Base-by-base conservation (phyloP, 148 eudicot species). In the Spergularia marina region DNA sequence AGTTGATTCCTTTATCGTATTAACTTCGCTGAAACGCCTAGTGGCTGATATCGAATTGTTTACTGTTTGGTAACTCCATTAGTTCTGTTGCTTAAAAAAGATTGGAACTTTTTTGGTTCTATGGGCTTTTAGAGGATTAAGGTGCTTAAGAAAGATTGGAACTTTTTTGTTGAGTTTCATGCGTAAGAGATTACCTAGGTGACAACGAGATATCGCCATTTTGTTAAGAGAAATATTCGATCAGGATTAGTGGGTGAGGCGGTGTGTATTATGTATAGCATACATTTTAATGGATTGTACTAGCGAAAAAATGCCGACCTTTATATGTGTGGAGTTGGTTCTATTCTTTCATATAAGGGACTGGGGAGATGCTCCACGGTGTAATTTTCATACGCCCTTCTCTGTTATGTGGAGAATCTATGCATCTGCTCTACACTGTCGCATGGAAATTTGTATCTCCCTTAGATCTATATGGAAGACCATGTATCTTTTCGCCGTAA, bases 1-100 rank as follows among this genome's bases (percentile, higher is more conserved):
- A 69, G 72, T 69, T 23, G 25, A 7, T 51, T 23, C 58, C 72
- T 69, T 51, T 68, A 13, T 14, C 18, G 12, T 70, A 21, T 58
- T 0, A 52, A 21, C 58, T 52, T 69, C 9, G 71, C 10, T 18
- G 71, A n/a, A 4, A 67, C 1, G 12, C 20, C 4, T 51, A 0
- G 4, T 6, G 10, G 49, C 49, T 44, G 49, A 9, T 44, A 9
- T 44, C 10, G 10, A 44, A 44, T 44, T 44, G 49, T 44, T 44
- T 44, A 12, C 18, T 58, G 9, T 58, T 58, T 58, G 30, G 62
- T 2, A n/a, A 58, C 7, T 18, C 62, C 12, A 1, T 58, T 20
- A 15, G 10, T 64, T 15, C 18, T 64, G 68, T 64, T 64, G 68
- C 20, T 23, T 23, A 23, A 23, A 1, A 23, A 23, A 23, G 25